These are phyloP conservation scores for Phyllosticta capitalensis DNA, from an alignment of 2,329 filamentous ascomycete species.

Conservation along the genomic window DNA sequence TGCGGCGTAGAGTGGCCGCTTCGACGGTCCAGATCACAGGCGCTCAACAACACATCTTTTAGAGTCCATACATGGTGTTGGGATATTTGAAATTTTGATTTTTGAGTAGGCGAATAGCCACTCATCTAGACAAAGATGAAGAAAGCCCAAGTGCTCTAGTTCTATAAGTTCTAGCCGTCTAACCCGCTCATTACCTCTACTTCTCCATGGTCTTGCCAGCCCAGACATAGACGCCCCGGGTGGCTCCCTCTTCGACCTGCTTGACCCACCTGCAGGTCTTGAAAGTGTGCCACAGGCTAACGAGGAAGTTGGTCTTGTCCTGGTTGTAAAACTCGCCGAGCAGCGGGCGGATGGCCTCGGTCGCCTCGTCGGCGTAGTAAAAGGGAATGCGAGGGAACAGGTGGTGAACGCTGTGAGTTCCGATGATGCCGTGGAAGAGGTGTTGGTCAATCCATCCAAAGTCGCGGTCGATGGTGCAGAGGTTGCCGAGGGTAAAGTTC, in stretches of 20 bases:
- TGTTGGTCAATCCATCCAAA: constrained; percentile 56
- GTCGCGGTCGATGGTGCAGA: constrained; percentile 55
- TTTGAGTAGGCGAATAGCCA: no score
- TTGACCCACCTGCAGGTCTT: constrained; percentile 6
- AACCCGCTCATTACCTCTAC: neutral
- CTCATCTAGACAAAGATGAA: no score
- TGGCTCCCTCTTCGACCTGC: neutral
- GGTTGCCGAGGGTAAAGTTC: constrained; percentile 54
- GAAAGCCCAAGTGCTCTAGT: no score
- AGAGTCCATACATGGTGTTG: no score
- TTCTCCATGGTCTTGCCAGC: neutral
- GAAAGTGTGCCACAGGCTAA: constrained; percentile 9
- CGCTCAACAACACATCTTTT: no score
- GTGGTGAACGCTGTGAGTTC: constrained; percentile 56
- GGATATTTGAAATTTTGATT: no score
- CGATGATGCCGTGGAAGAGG: constrained; percentile 58
- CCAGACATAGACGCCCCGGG: neutral
- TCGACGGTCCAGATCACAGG: no score
- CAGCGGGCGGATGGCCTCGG: constrained; percentile 46
- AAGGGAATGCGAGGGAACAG: constrained; percentile 52
- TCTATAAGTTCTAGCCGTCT: neutral
- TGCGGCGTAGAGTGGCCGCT: no score
- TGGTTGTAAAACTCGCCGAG: constrained; percentile 46
- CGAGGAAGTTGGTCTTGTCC: constrained; percentile 21
- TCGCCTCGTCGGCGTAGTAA: constrained; percentile 52